A percentile compares a stretch with the other conserved stretches of the same genome.
Evolutionary conservation across 2,329 filamentous ascomycete species (phyloP).

Genomic region (Ceratocystis cacaofunesta): DNA sequence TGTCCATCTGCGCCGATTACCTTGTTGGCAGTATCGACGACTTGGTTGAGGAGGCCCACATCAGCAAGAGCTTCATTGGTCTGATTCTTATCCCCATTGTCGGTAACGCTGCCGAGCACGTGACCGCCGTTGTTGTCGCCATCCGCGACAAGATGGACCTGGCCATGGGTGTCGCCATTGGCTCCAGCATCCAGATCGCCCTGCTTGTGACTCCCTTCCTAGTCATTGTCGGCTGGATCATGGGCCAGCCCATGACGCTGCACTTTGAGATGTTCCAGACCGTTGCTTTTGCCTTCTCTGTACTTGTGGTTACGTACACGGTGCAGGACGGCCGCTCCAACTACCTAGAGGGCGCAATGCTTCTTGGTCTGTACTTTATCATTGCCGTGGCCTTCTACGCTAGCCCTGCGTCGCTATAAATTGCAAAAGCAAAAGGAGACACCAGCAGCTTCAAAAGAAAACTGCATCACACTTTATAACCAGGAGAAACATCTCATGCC

Average conservation of each 20-base stretch:
- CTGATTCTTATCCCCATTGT: conserved; percentile 67
- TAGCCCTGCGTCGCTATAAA: conserved; percentile 27
- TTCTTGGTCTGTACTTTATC: conserved; percentile 39
- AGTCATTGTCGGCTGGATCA: conserved; percentile 67
- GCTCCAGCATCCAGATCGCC: conserved; percentile 70
- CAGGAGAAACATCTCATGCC: not conserved
- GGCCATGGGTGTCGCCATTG: conserved; percentile 65
- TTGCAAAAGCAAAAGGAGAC: not conserved
- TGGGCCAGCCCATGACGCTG: conserved; percentile 57
- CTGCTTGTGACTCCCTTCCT: conserved; percentile 67
- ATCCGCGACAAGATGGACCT: conserved; percentile 63
- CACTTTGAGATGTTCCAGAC: conserved; percentile 85
- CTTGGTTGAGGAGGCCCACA: conserved; percentile 52
- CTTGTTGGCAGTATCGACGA: conserved; percentile 62
- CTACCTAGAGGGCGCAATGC: conserved; percentile 67
- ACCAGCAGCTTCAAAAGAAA: not conserved
- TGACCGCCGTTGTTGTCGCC: conserved; percentile 66
- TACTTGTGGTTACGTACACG: conserved; percentile 59
- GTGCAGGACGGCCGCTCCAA: conserved; percentile 74
- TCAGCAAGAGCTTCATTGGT: conserved; percentile 71
- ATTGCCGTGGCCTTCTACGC: conserved; percentile 47
- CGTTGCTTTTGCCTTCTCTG: conserved; percentile 60
- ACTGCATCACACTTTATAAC: not conserved
- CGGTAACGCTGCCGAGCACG: conserved; percentile 67
- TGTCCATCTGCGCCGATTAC: conserved; percentile 62